Evolutionary conservation across 176 grass and related monocot species (phyloP), one percentile per base, ranked within the genome.

Genomic region (Oryza australiensis): DNA sequence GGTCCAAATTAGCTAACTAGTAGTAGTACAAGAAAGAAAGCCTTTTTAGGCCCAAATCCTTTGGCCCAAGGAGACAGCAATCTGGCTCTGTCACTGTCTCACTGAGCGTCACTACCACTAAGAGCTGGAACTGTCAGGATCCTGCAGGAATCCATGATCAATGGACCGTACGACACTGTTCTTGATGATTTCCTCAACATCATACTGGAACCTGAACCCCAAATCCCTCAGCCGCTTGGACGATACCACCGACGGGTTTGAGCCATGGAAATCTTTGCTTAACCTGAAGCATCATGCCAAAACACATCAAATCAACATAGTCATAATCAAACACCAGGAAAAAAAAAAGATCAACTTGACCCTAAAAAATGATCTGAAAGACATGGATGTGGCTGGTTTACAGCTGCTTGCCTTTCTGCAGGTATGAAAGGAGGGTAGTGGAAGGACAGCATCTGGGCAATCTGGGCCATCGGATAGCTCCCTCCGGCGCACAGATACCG

Each of bases 121-220:
- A 15, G 24, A 13, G 37, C 3, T 32, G 28, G 5, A 1, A 15
- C 9, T 26, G 2, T 18, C 7, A 22, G 67, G 30, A 1, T 28
- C 24, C 66, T 73, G 75, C 22, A 98, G 26, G 49, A 98, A 89
- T 1, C 92, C 80, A 30, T 80, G 70, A 12, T 78, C 37, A 27
- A 84, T 62, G 22, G 88, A 93, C 51, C 84, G 89, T 5, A 33
- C 38, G 6, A 94, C 78, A 9, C 88, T 93, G 8, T 93, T 72
- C 74, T 68, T 68, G 38, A 91, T 59, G 51, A 92, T 73, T 57
- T 92, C 86, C 6, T 14, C 46, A 0, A 83, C 42, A 28, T 64
- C 86, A 42, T 81, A 5, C 80, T 63, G 26, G 76, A 94, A 98
- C 73, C 67, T 85, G 78, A 91, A 98, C 11, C 95, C 92, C 29